These are phyloP conservation scores for Echinosophora koreensis DNA, from an alignment of 306 rosid species.

Conservation along the genomic window DNA sequence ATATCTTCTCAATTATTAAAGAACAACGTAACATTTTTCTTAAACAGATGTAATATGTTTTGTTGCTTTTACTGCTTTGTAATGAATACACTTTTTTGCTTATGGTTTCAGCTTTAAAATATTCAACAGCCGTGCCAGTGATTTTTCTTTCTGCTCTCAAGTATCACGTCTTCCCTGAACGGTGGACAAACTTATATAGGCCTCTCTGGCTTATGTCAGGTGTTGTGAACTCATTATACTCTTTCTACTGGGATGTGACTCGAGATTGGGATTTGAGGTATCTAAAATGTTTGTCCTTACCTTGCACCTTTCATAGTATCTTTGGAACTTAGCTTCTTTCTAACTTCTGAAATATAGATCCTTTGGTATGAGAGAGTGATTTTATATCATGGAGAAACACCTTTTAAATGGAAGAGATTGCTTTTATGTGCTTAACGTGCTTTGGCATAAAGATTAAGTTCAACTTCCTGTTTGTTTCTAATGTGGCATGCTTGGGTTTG, in stretches of 20 bases:
- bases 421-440: constrained; percentile 2
- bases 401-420: constrained; percentile 29
- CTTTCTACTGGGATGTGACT: constrained; percentile 98
- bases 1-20: neutral
- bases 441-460: neutral
- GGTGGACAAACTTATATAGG: constrained; percentile 88
- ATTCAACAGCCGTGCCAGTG: constrained; percentile 95
- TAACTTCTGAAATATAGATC: constrained; percentile 18
- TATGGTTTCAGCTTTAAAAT: constrained; percentile 88
- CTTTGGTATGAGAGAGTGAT: constrained; percentile 16
- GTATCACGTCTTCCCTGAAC: constrained; percentile 85
- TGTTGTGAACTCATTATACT: constrained; percentile 88
- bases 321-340: constrained; percentile 39
- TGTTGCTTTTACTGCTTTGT: neutral
- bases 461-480: neutral
- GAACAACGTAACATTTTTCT: neutral
- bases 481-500: constrained; percentile 1
- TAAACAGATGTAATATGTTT: constrained; percentile 2
- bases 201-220: constrained; percentile 97
- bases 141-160: constrained; percentile 95
- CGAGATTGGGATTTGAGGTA: constrained; percentile 99
- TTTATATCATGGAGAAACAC: constrained; percentile 37
- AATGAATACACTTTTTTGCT: constrained; percentile 50
- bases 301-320: constrained; percentile 35
- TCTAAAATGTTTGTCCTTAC: constrained; percentile 36